These are phyloP conservation scores for Aspergillus hortae DNA, from an alignment of 2,329 filamentous ascomycete genomes.

Conservation along the genomic window DNA sequence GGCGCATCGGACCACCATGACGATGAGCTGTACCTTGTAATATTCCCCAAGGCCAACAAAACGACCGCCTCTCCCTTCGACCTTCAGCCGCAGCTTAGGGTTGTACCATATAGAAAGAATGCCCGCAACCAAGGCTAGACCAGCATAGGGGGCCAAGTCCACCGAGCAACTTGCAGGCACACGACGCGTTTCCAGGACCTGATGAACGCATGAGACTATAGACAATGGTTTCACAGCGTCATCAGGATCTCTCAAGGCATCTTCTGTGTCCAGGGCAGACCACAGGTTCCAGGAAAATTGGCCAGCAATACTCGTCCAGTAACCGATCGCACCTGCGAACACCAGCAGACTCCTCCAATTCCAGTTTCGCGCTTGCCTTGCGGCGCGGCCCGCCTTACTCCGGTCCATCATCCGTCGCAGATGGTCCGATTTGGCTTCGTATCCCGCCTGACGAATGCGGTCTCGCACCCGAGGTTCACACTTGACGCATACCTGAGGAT, in stretches of 20 bases:
- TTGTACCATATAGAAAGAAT: slow-evolving; percentile 50
- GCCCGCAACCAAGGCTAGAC: slow-evolving; percentile 39
- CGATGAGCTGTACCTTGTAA: slow-evolving; percentile 45
- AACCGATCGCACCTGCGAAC: slow-evolving; percentile 39
- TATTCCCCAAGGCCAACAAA: slow-evolving; percentile 43
- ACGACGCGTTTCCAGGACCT: slow-evolving; percentile 15
- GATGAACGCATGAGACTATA: slow-evolving; percentile 18
- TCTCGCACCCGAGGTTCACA: slow-evolving; percentile 73
- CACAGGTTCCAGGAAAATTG: slow-evolving; percentile 43
- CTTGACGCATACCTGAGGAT: slow-evolving; percentile 80
- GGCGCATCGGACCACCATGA: slow-evolving; percentile 42
- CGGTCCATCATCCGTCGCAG: slow-evolving; percentile 71
- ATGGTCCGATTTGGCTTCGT: slow-evolving; percentile 80
- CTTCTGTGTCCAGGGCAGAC: slow-evolving; percentile 24
- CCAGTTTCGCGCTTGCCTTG: slow-evolving; percentile 30
- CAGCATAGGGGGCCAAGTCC: slow-evolving; percentile 32
- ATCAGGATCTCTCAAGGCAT: slow-evolving; percentile 11
- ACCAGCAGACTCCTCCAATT: slow-evolving; percentile 45
- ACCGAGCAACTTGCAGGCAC: slow-evolving; percentile 26
- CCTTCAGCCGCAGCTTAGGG: slow-evolving; percentile 43
- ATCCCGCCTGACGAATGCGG: slow-evolving; percentile 67
- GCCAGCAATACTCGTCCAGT: slow-evolving; percentile 41
- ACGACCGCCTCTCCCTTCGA: slow-evolving; percentile 39
- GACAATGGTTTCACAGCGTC: slow-evolving; percentile 14
- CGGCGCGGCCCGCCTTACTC: slow-evolving; percentile 39